Conservation (phyloP, 768 basidiomycete species). For the Exsudoporus frostii region DNA sequence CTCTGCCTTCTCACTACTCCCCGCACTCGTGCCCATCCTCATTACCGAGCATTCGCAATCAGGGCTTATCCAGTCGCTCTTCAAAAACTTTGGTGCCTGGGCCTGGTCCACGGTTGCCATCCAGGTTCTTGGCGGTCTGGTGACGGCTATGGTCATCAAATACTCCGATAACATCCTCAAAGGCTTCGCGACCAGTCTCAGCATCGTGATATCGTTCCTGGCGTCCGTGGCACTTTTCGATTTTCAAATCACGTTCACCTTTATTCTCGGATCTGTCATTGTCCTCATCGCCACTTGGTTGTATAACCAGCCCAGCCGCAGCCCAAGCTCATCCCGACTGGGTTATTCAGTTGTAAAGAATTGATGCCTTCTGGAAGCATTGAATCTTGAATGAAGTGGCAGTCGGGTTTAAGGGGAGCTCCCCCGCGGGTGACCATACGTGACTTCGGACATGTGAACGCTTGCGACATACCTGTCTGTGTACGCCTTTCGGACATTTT, state of each 20-base stretch:
- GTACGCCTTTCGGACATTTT: constrained; percentile 24
- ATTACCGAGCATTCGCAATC: constrained; percentile 43
- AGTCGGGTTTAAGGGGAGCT: not conserved
- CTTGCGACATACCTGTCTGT: constrained; percentile 19
- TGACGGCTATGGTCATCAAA: constrained; percentile 93
- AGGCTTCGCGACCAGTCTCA: constrained; percentile 93
- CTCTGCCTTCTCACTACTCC: constrained; percentile 89
- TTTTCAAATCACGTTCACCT: constrained; percentile 82
- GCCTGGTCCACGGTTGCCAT: constrained; percentile 88
- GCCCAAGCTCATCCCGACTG: constrained; percentile 29
- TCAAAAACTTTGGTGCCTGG: constrained; percentile 85
- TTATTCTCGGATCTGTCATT: constrained; percentile 77
- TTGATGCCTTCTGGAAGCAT: constrained; percentile 7
- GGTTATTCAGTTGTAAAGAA: constrained; percentile 29
- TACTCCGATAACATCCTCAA: constrained; percentile 90
- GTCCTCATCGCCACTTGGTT: constrained; percentile 90
- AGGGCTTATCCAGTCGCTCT: constrained; percentile 52
- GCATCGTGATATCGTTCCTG: constrained; percentile 92
- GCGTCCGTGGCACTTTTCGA: constrained; percentile 88
- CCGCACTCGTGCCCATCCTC: constrained; percentile 77
- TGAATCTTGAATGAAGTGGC: not conserved
- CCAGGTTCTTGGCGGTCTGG: constrained; percentile 87
- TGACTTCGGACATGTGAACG: constrained; percentile 9
- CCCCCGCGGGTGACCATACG: constrained; percentile 1
- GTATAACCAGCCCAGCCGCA: constrained; percentile 69